Conservation (phyloP, 441 rosid species). For the Arabidopsis hybrid region DNA sequence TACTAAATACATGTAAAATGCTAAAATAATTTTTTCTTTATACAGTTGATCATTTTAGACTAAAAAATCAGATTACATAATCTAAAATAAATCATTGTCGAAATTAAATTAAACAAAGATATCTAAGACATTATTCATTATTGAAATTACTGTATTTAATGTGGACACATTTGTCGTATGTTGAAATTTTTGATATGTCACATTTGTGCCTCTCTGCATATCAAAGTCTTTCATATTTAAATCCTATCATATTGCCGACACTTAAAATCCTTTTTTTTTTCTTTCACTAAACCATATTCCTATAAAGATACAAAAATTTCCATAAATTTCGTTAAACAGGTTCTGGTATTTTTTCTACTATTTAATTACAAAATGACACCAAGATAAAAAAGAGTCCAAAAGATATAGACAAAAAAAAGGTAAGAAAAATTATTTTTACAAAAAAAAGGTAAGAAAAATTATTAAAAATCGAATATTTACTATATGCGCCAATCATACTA, state of each 20-base stretch:
- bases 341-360: not conserved
- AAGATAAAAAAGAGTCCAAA: not conserved
- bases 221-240: not conserved
- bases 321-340: not conserved
- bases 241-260: constrained; percentile 35
- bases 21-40: not conserved
- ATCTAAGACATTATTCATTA: not conserved
- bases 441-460: constrained; percentile 19
- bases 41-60: too few relatives aligned
- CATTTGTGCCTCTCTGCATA: constrained; percentile 6
- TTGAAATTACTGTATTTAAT: constrained; percentile 22
- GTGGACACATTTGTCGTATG: constrained; percentile 37
- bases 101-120: not conserved
- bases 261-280: not conserved
- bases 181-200: constrained; percentile 13
- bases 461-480: constrained; percentile 7
- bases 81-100: not conserved
- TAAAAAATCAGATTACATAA: too few relatives aligned
- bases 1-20: not conserved
- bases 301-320: not conserved
- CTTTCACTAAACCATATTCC: not conserved
- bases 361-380: constrained; percentile 24
- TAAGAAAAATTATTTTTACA: too few relatives aligned
- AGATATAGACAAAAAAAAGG: not conserved
- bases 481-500: constrained; percentile 35